Evolutionary conservation across 2,329 filamentous ascomycete genomes (phyloP).

Genomic region (Anthostomella pinea): DNA sequence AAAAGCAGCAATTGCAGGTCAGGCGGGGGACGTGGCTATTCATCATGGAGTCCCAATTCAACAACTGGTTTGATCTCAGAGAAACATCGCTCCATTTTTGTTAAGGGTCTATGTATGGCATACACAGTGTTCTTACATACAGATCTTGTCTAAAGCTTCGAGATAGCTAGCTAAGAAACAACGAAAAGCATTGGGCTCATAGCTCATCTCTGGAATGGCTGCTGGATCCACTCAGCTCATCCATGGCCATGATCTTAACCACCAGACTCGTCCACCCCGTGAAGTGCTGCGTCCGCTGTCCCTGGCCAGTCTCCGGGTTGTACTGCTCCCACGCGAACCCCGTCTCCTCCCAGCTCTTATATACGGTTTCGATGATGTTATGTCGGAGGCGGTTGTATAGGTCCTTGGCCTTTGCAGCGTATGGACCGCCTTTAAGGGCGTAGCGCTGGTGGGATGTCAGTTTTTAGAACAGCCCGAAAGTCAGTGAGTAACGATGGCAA

Average conservation of each 20-base stretch:
- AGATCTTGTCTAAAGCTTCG: constrained; percentile 6
- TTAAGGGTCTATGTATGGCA: too few relatives aligned
- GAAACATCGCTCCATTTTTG: too few relatives aligned
- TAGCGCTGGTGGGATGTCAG: constrained; percentile 48
- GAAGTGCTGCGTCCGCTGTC: constrained; percentile 97
- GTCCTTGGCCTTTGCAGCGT: constrained; percentile 64
- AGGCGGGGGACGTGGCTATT: too few relatives aligned
- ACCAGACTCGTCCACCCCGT: constrained; percentile 99
- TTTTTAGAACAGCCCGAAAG: constrained; percentile 2
- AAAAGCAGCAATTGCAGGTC: too few relatives aligned
- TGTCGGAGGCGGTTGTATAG: constrained; percentile 75
- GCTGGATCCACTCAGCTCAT: constrained; percentile 52
- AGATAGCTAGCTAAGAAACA: too few relatives aligned
- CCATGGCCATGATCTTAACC: constrained; percentile 96
- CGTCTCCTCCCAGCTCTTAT: constrained; percentile 81
- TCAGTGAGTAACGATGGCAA: neutral
- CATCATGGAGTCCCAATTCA: too few relatives aligned
- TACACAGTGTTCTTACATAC: too few relatives aligned
- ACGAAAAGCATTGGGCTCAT: constrained; percentile 25
- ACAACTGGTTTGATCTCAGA: too few relatives aligned
- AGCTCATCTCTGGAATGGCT: constrained; percentile 45
- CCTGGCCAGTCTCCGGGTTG: constrained; percentile 84
- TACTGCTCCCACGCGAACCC: constrained; percentile 99
- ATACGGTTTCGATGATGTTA: constrained; percentile 88
- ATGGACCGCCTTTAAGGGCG: constrained; percentile 63